Evolutionary conservation across 2,329 filamentous ascomycete species (phyloP).

Genomic region (Orbilia oligospora): DNA sequence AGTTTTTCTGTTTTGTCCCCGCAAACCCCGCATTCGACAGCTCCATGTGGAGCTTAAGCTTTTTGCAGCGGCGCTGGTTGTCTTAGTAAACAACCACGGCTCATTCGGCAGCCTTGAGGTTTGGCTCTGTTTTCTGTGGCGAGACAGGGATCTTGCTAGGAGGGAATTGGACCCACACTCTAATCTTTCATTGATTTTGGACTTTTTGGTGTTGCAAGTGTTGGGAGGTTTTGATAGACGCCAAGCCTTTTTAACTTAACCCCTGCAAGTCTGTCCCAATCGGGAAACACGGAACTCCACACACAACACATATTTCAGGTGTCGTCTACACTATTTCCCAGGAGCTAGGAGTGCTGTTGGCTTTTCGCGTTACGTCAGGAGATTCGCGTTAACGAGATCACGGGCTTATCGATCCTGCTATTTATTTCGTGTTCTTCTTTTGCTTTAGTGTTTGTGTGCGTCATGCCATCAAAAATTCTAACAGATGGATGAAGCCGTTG

Average conservation of each 20-base stretch:
- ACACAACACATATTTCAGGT: constrained; percentile 9
- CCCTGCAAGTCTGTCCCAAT: background rate
- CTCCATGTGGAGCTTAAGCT: constrained; percentile 21
- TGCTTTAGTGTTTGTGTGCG: too few relatives aligned
- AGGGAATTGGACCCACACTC: background rate
- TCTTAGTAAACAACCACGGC: constrained; percentile 32
- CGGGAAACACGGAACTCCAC: constrained; percentile 20
- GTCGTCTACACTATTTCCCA: too few relatives aligned
- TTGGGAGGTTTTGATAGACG: constrained; percentile 13
- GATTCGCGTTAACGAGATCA: too few relatives aligned
- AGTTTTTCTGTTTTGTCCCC: constrained; percentile 16
- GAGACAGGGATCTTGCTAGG: constrained; percentile 14
- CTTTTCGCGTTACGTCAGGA: too few relatives aligned
- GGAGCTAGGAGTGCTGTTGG: too few relatives aligned
- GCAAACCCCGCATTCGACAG: constrained; percentile 18
- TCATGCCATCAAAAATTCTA: too few relatives aligned
- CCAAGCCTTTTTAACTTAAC: background rate
- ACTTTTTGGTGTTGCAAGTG: constrained; percentile 6
- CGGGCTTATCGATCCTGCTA: too few relatives aligned
- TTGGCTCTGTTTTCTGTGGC: constrained; percentile 5
- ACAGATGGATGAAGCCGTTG: too few relatives aligned
- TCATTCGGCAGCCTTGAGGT: constrained; percentile 28
- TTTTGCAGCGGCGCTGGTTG: background rate
- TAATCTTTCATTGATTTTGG: background rate
- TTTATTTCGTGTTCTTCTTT: too few relatives aligned